Conservation (phyloP, 2,329 filamentous ascomycete genomes). For the Arthroderma sp. region DNA sequence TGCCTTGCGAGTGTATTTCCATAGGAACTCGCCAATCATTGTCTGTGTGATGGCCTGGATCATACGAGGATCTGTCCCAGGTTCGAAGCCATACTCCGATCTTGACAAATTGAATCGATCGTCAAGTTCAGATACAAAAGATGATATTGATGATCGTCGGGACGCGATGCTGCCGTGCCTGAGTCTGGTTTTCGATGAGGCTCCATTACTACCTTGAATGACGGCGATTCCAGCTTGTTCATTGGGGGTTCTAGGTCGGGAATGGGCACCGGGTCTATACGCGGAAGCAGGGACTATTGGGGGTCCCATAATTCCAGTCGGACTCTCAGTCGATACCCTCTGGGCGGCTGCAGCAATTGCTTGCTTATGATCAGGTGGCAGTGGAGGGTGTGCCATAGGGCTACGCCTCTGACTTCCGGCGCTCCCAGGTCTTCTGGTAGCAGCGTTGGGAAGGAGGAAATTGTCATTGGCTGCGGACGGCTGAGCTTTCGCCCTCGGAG, state of each 20-base stretch:
- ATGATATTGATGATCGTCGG: constrained; percentile 78
- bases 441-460: constrained; percentile 21
- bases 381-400: constrained; percentile 49
- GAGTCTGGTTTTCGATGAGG: constrained; percentile 43
- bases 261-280: constrained; percentile 39
- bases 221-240: constrained; percentile 32
- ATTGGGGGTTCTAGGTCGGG: constrained; percentile 51
- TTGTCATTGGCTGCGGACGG: constrained; percentile 21
- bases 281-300: constrained; percentile 74
- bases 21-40: constrained; percentile 97
- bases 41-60: constrained; percentile 98
- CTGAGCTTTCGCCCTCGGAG: constrained; percentile 26
- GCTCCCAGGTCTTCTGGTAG: constrained; percentile 54
- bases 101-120: constrained; percentile 69
- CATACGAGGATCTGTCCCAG: constrained; percentile 85
- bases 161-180: constrained; percentile 37
- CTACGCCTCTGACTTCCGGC: constrained; percentile 52
- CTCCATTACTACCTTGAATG: constrained; percentile 37
- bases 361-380: constrained; percentile 72
- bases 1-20: constrained; percentile 96
- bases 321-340: constrained; percentile 40
- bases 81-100: constrained; percentile 49
- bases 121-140: constrained; percentile 89
- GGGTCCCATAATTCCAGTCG: constrained; percentile 57
- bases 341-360: constrained; percentile 66